Percentiles rank a stretch among this genome's conserved stretches.
Evolutionary conservation across 306 rosid genomes (phyloP).

Genomic region (Albizia julibrissin): DNA sequence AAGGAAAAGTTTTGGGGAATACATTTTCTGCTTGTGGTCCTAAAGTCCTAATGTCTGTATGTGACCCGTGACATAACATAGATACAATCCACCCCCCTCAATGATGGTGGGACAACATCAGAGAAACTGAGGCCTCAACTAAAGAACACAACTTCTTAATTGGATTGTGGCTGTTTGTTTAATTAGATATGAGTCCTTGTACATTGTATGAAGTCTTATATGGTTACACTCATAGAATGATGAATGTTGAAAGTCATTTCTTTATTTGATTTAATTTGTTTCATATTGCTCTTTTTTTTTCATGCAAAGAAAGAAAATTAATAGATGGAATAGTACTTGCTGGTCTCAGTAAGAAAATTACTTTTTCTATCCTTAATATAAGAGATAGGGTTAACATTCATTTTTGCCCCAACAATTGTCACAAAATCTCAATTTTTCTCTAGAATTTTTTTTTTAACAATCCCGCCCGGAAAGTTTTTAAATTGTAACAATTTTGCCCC

Average conservation of each 20-base stretch:
- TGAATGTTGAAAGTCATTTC: background rate
- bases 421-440: too few species aligned
- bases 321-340: background rate
- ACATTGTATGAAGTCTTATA: background rate
- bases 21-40: conserved; percentile 1
- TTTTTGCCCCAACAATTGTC: too few species aligned
- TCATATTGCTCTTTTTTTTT: background rate
- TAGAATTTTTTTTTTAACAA: too few species aligned
- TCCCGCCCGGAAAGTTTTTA: rapidly evolving
- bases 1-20: background rate
- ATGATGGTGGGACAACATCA: background rate
- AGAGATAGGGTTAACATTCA: too few species aligned
- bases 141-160: background rate
- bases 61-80: background rate
- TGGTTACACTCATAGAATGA: background rate
- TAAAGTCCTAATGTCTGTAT: background rate
- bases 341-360: background rate
- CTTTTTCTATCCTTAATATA: too few species aligned
- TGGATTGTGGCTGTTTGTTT: background rate
- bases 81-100: background rate
- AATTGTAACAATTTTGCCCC: too few species aligned
- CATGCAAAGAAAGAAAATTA: background rate
- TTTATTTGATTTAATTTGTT: background rate
- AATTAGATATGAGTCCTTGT: background rate
- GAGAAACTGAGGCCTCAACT: background rate